phyloP scores from a whole-genome alignment of 768 basidiomycete species.

The Chiua virens region DNA sequence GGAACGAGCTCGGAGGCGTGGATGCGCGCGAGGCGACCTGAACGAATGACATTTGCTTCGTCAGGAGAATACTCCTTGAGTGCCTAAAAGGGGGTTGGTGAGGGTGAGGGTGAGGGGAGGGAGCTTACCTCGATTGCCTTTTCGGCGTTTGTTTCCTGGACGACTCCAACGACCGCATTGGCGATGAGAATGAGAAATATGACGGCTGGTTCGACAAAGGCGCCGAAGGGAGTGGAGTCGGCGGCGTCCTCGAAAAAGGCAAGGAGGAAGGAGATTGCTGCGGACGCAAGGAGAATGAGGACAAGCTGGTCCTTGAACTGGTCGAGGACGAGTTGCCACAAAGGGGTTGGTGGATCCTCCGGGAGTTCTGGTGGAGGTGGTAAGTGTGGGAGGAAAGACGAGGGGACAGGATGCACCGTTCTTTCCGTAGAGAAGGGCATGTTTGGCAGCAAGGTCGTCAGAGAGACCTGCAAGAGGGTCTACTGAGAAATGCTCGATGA shows the following conservation, averaged over 20 bases:
- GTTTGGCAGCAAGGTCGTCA: slow-evolving; percentile 62
- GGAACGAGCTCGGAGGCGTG: slow-evolving; percentile 91
- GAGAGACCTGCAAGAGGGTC: slow-evolving; percentile 63
- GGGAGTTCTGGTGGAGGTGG: slow-evolving; percentile 67
- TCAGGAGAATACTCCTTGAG: slow-evolving; percentile 97
- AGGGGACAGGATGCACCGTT: slow-evolving; percentile 57
- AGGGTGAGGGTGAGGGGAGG: background rate
- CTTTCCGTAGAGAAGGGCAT: slow-evolving; percentile 79
- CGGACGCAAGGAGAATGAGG: slow-evolving; percentile 92
- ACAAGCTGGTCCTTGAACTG: slow-evolving; percentile 99
- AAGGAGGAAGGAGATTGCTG: slow-evolving; percentile 89
- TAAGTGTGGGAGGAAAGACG: background rate
- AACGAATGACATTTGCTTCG: slow-evolving; percentile 87
- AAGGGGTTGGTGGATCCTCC: slow-evolving; percentile 85
- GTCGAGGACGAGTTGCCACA: slow-evolving; percentile 95
- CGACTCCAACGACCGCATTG: slow-evolving; percentile 96
- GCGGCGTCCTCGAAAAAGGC: slow-evolving; percentile 82
- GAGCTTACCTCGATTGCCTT: slow-evolving; percentile 90
- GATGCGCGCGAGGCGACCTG: slow-evolving; percentile 65
- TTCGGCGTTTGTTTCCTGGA: slow-evolving; percentile 96
- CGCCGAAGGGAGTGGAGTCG: slow-evolving; percentile 66
- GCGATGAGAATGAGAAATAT: slow-evolving; percentile 95
- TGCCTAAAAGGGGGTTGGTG: slow-evolving; percentile 52
- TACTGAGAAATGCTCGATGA: slow-evolving; percentile 73
- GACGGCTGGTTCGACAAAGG: slow-evolving; percentile 94